A percentile compares a stretch with the other conserved stretches of the same genome.
phyloP scores from a whole-genome alignment of 2,329 filamentous ascomycete genomes.

The Intubia oerlemansii region DNA sequence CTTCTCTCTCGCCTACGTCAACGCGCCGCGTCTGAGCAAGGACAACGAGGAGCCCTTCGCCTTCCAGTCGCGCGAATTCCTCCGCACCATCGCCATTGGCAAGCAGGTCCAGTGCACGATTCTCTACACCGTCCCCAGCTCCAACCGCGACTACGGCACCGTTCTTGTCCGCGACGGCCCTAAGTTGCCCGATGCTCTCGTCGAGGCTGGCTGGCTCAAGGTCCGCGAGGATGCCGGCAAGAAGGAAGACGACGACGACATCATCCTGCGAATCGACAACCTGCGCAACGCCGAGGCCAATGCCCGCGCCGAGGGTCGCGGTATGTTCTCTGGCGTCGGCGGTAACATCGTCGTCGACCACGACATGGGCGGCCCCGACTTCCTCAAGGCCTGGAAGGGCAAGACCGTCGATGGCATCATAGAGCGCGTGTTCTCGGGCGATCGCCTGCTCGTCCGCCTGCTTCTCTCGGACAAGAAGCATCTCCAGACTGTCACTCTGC shows the following conservation, averaged over 20 bases:
- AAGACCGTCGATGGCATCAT: slow-evolving; percentile 69
- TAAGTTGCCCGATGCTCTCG: slow-evolving; percentile 57
- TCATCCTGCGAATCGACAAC: slow-evolving; percentile 49
- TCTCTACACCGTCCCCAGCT: slow-evolving; percentile 70
- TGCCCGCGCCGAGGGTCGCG: slow-evolving; percentile 60
- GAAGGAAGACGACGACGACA: slow-evolving; percentile 69
- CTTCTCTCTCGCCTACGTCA: slow-evolving; percentile 81
- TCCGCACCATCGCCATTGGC: slow-evolving; percentile 66
- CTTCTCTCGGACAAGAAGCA: slow-evolving; percentile 67
- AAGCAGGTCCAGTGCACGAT: slow-evolving; percentile 72
- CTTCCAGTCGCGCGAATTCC: slow-evolving; percentile 85
- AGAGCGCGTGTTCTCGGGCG: slow-evolving; percentile 78
- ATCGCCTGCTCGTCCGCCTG: slow-evolving; percentile 70
- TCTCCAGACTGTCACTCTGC: slow-evolving; percentile 65
- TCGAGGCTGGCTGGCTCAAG: slow-evolving; percentile 82
- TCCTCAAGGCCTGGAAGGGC: slow-evolving; percentile 70
- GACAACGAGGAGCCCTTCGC: slow-evolving; percentile 85
- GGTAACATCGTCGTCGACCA: slow-evolving; percentile 58
- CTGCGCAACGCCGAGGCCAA: slow-evolving; percentile 57
- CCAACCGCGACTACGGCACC: slow-evolving; percentile 71
- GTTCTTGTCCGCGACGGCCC: slow-evolving; percentile 57
- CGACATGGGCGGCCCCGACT: slow-evolving; percentile 58
- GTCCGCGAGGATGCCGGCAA: slow-evolving; percentile 84
- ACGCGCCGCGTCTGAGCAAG: slow-evolving; percentile 64
- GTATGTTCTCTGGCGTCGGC: slow-evolving; percentile 50